Evolutionary conservation across 306 rosid species (phyloP).

Genomic region (Vigna radiata): DNA sequence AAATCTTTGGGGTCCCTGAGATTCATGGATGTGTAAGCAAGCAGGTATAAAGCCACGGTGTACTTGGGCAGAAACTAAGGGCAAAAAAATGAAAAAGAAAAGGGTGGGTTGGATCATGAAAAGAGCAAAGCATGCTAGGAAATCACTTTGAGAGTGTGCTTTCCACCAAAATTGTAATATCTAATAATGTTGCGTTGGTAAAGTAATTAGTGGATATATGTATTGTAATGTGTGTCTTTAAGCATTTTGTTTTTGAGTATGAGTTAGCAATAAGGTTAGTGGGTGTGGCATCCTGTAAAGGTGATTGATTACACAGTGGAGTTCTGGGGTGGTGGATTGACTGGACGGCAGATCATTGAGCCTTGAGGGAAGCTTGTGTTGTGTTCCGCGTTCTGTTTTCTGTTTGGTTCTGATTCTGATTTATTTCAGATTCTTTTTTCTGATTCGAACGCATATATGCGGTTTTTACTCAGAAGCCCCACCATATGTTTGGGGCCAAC

Average conservation of each 20-base stretch:
- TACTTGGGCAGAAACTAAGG: constrained; percentile 50
- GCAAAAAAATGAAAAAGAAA: constrained; percentile 25
- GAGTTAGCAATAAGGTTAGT: constrained; percentile 29
- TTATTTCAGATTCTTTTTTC: constrained; percentile 35
- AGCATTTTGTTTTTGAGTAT: constrained; percentile 33
- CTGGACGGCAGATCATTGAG: constrained; percentile 36
- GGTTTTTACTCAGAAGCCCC: constrained; percentile 33
- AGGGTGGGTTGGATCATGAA: constrained; percentile 26
- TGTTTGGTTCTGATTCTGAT: constrained; percentile 36
- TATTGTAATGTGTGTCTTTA: neutral
- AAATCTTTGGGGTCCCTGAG: constrained; percentile 25
- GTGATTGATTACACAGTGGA: constrained; percentile 21
- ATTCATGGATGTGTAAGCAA: constrained; percentile 39
- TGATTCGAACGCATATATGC: constrained; percentile 47
- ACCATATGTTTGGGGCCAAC: constrained; percentile 40
- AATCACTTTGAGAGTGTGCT: constrained; percentile 41
- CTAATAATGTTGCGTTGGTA: constrained; percentile 49
- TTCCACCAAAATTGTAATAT: constrained; percentile 56
- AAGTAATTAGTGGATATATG: constrained; percentile 23
- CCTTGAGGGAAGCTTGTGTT: constrained; percentile 42
- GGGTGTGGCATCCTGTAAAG: constrained; percentile 52
- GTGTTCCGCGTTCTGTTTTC: neutral
- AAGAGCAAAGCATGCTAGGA: constrained; percentile 30
- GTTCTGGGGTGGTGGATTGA: constrained; percentile 43
- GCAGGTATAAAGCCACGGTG: constrained; percentile 49